Conservation (phyloP, 331 rosid genomes). For the Malus hybrid region DNA sequence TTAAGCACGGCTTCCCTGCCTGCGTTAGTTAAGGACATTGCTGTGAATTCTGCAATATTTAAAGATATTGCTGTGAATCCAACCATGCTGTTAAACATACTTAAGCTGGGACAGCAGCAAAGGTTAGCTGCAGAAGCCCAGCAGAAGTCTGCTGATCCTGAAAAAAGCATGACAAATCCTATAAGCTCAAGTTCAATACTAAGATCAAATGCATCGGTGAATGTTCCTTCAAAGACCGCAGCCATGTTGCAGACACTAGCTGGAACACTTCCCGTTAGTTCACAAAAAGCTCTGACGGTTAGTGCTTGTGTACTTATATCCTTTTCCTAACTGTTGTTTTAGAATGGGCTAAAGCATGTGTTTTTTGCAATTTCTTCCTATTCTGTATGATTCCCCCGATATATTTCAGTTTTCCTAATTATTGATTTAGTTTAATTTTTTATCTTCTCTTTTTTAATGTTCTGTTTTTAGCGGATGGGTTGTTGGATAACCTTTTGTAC, state of each 20-base stretch:
- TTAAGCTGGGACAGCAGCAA: conserved; percentile 50
- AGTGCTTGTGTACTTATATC: conserved; percentile 16
- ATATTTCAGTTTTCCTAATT: background rate
- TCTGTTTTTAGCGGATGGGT: background rate
- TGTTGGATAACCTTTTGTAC: background rate
- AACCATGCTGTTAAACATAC: conserved; percentile 50
- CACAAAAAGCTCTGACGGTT: conserved; percentile 52
- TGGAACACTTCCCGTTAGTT: conserved; percentile 19
- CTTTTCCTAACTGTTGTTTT: background rate
- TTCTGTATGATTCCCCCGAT: background rate
- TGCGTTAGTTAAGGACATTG: conserved; percentile 33
- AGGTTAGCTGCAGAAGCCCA: conserved; percentile 46
- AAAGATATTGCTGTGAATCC: conserved; percentile 55
- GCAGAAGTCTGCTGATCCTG: conserved; percentile 43
- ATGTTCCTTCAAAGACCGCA: conserved; percentile 35
- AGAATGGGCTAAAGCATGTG: background rate
- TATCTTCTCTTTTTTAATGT: background rate
- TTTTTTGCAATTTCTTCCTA: background rate
- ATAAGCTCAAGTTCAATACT: conserved; percentile 22
- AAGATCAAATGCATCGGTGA: conserved; percentile 42
- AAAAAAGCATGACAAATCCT: conserved; percentile 13
- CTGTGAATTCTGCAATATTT: no score
- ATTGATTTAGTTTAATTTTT: background rate
- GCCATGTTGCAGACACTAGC: conserved; percentile 36
- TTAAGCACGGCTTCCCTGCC: conserved; percentile 45